These are phyloP conservation scores for Leucocoprinus sp. DNA, from an alignment of 768 basidiomycete genomes.

Conservation along the genomic window DNA sequence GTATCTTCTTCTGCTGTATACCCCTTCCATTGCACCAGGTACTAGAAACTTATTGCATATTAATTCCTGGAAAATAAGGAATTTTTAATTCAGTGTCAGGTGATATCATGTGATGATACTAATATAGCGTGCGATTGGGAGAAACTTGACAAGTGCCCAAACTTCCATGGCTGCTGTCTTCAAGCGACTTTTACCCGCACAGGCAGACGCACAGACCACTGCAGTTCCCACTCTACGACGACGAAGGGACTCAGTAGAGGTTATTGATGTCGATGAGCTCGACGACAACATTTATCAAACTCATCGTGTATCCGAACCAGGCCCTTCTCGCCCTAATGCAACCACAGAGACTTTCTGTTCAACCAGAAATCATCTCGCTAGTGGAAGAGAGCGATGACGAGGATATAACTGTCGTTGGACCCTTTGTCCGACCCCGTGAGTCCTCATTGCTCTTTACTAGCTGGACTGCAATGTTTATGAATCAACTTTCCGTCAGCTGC, in stretches of 20 bases:
- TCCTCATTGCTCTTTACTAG: background rate
- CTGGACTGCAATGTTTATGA: background rate
- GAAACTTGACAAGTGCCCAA: conserved; percentile 6
- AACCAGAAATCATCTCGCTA: conserved; percentile 25
- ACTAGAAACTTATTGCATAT: too few relatives aligned
- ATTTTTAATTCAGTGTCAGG: too few relatives aligned
- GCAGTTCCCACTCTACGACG: conserved; percentile 13
- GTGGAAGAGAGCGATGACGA: conserved; percentile 24
- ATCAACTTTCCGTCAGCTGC: conserved; percentile 7
- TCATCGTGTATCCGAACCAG: conserved; percentile 4
- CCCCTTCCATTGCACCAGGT: too few relatives aligned
- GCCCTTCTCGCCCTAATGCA: conserved; percentile 13
- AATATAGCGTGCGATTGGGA: background rate
- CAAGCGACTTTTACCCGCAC: conserved; percentile 20
- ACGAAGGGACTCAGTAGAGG: conserved; percentile 25
- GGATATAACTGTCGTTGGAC: conserved; percentile 8
- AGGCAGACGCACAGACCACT: conserved; percentile 16
- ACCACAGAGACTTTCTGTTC: conserved; percentile 8
- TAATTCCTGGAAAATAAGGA: too few relatives aligned
- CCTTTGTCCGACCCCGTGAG: conserved; percentile 14
- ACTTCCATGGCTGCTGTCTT: conserved; percentile 24
- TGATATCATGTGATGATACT: conserved; percentile 9
- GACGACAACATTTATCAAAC: conserved; percentile 20
- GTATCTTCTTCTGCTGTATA: too few relatives aligned
- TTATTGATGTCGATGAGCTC: conserved; percentile 37